Evolutionary conservation across 257 asterid species (phyloP).

Genomic region (Eustoma russellianum): DNA sequence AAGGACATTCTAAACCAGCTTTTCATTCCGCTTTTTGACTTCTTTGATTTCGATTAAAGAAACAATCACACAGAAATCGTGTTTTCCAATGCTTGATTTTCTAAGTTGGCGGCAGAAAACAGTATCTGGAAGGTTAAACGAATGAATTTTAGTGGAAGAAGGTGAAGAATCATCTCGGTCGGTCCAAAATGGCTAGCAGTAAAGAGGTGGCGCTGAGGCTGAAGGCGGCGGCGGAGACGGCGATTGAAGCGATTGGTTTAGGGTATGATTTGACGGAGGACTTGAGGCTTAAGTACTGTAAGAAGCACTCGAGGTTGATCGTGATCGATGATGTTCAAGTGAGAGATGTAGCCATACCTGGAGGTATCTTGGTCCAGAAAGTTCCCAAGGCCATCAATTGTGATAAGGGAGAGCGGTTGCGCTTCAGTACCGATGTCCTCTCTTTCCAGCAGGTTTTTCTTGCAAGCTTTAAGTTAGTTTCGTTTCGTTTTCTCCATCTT

Average conservation of each 20-base stretch:
- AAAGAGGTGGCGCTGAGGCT: constrained; percentile 54
- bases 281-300: constrained; percentile 22
- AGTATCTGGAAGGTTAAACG: no score
- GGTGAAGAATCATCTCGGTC: not conserved
- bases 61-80: no score
- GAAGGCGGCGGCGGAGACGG: constrained; percentile 56
- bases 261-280: constrained; percentile 55
- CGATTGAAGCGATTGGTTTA: constrained; percentile 55
- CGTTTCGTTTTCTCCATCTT: not conserved
- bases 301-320: constrained; percentile 37
- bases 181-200: constrained; percentile 11
- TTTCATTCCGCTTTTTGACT: no score
- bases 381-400: constrained; percentile 60
- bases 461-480: no score
- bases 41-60: no score
- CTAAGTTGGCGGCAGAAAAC: no score
- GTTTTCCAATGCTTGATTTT: no score
- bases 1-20: no score
- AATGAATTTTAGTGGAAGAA: not conserved
- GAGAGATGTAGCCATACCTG: constrained; percentile 61
- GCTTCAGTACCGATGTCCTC: constrained; percentile 59
- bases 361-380: constrained; percentile 61
- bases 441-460: constrained; percentile 60
- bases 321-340: constrained; percentile 52
- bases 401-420: constrained; percentile 77